Evolutionary conservation across 805 yeast genomes (phyloP).

Genomic region (Lachancea sp.): DNA sequence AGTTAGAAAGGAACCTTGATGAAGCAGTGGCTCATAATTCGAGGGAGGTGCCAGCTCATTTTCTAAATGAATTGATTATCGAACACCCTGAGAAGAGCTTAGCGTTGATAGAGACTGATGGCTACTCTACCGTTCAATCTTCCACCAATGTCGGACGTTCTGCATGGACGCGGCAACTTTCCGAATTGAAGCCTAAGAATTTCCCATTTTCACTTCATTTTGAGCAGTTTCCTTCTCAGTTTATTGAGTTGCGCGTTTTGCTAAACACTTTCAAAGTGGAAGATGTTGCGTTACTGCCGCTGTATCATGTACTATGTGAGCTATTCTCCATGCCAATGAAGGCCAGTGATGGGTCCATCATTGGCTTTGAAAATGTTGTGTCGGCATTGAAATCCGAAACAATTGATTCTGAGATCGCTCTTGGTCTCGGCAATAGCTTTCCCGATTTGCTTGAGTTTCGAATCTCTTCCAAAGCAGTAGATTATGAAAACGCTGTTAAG

Average conservation of each 20-base stretch:
- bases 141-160: conserved; percentile 32
- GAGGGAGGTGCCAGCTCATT: conserved; percentile 63
- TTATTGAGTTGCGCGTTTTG: conserved; percentile 59
- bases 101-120: conserved; percentile 58
- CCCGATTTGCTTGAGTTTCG: conserved; percentile 60
- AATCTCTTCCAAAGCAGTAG: conserved; percentile 52
- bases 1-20: conserved; percentile 46
- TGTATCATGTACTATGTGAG: conserved; percentile 58
- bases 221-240: conserved; percentile 75
- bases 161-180: conserved; percentile 24
- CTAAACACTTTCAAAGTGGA: conserved; percentile 49
- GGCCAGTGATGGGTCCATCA: conserved; percentile 49
- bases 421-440: conserved; percentile 53
- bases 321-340: conserved; percentile 68
- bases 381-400: conserved; percentile 67
- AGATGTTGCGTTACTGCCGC: conserved; percentile 48
- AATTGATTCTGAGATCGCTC: conserved; percentile 48
- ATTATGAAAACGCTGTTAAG: conserved; percentile 61
- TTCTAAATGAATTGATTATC: conserved; percentile 54
- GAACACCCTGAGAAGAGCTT: conserved; percentile 71
- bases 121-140: conserved; percentile 55
- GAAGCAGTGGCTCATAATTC: conserved; percentile 64
- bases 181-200: conserved; percentile 36
- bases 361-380: conserved; percentile 73
- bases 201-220: conserved; percentile 69